Conservation (phyloP, 495 filamentous ascomycete genomes). For the Trichoderma asperelloides region DNA sequence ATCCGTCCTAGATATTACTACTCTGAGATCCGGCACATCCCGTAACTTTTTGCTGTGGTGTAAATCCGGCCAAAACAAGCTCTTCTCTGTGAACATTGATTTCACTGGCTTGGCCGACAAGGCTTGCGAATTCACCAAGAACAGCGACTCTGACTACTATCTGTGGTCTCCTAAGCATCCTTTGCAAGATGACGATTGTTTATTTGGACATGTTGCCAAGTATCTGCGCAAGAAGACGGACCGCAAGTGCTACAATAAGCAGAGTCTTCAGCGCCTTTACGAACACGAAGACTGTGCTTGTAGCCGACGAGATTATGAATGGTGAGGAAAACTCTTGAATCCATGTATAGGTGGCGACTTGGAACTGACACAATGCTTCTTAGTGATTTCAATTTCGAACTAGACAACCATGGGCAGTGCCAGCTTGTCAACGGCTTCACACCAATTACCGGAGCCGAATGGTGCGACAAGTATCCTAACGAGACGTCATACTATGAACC, state of each 20-base stretch:
- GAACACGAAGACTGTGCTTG: constrained; percentile 68
- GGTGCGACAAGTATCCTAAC: constrained; percentile 59
- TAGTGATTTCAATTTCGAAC: constrained; percentile 92
- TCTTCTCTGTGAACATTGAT: constrained; percentile 73
- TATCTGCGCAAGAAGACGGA: constrained; percentile 81
- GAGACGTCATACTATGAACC: constrained; percentile 65
- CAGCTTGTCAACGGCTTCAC: constrained; percentile 58
- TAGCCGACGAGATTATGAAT: constrained; percentile 81
- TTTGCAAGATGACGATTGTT: constrained; percentile 60
- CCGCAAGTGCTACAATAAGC: constrained; percentile 70
- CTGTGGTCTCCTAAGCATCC: constrained; percentile 82
- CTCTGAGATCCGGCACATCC: constrained; percentile 79
- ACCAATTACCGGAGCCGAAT: constrained; percentile 52
- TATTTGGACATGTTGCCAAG: constrained; percentile 84
- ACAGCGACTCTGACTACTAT: constrained; percentile 58
- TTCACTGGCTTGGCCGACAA: constrained; percentile 67
- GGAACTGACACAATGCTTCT: constrained; percentile 12
- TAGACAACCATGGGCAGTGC: constrained; percentile 66
- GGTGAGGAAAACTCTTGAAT: constrained; percentile 44
- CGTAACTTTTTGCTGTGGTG: constrained; percentile 89
- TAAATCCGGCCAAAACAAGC: constrained; percentile 37
- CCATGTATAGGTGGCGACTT: constrained; percentile 9
- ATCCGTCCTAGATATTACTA: constrained; percentile 67
- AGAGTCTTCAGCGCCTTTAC: constrained; percentile 57
- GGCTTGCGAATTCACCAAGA: constrained; percentile 55